Percentiles rank a stretch among this genome's conserved stretches.
Evolutionary conservation across 371 early-diverging fungal genomes (phyloP).

Genomic region (Saksenaea oblongispora): DNA sequence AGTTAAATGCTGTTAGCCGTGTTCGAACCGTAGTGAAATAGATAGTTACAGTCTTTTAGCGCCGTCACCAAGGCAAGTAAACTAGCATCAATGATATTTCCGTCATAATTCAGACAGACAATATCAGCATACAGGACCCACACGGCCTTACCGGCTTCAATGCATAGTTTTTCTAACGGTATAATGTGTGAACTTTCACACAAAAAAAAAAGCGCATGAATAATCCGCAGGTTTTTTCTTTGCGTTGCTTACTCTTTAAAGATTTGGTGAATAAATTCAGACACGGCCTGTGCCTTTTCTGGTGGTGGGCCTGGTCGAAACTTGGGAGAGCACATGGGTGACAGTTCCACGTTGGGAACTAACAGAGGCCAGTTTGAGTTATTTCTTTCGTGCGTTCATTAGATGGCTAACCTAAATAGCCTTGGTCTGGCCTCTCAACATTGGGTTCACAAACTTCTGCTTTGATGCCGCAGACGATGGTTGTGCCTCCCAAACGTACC

Average conservation of each 20-base stretch:
- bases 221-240: neutral
- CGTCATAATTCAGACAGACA: constrained; percentile 89
- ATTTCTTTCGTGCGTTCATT: neutral
- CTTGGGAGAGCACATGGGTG: constrained; percentile 82
- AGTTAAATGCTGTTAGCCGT: neutral
- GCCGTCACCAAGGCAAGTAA: constrained; percentile 78
- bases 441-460: constrained; percentile 92
- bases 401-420: constrained; percentile 69
- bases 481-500: constrained; percentile 88
- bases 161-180: constrained; percentile 75
- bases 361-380: neutral
- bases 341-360: constrained; percentile 92
- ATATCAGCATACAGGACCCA: constrained; percentile 93
- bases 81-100: constrained; percentile 89
- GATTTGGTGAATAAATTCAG: constrained; percentile 75
- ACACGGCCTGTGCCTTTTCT: constrained; percentile 83
- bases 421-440: constrained; percentile 66
- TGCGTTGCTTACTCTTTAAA: constrained; percentile 52
- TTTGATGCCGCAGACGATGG: constrained; percentile 91
- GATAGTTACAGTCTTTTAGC: constrained; percentile 63
- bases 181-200: constrained; percentile 56
- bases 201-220: neutral
- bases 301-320: constrained; percentile 89
- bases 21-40: neutral
- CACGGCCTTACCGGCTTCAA: constrained; percentile 80